These are phyloP conservation scores for Metschnikowia rubicola DNA, from an alignment of 805 yeast genomes.

Conservation along the genomic window DNA sequence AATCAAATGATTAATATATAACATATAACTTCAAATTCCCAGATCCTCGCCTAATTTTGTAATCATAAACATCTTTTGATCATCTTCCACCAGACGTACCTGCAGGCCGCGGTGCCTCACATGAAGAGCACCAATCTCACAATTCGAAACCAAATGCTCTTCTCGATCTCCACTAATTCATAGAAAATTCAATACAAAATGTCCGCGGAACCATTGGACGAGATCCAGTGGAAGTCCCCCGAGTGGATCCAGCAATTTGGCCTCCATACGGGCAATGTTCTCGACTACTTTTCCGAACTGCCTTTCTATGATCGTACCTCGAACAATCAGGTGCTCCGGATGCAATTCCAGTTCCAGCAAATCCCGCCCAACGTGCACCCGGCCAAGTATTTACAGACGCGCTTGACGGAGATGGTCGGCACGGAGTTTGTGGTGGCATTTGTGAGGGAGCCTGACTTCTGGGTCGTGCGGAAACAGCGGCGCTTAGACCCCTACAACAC, in stretches of 20 bases:
- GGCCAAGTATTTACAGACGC: slow-evolving; percentile 44
- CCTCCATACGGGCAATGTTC: slow-evolving; percentile 80
- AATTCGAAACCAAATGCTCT: neutral
- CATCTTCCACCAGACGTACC: no score
- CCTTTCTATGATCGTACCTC: slow-evolving; percentile 95
- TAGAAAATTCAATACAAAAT: neutral
- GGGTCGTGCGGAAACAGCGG: slow-evolving; percentile 84
- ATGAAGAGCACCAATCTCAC: neutral
- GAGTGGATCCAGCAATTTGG: slow-evolving; percentile 95
- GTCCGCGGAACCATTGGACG: slow-evolving; percentile 56
- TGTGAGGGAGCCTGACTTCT: slow-evolving; percentile 84
- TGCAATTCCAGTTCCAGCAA: slow-evolving; percentile 86
- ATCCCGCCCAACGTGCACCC: slow-evolving; percentile 33
- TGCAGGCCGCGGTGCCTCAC: no score
- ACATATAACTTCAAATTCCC: no score
- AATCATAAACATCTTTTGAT: no score
- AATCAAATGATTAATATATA: no score
- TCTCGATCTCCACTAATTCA: neutral
- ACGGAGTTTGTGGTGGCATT: slow-evolving; percentile 74
- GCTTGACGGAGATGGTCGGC: slow-evolving; percentile 77
- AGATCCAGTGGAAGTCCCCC: slow-evolving; percentile 94
- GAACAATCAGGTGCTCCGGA: slow-evolving; percentile 88
- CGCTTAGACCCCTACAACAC: slow-evolving; percentile 52
- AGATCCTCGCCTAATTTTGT: no score
- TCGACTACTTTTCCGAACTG: slow-evolving; percentile 89